Evolutionary conservation across 2,329 filamentous ascomycete genomes (phyloP).

Genomic region (Dactylellina drechsleri): DNA sequence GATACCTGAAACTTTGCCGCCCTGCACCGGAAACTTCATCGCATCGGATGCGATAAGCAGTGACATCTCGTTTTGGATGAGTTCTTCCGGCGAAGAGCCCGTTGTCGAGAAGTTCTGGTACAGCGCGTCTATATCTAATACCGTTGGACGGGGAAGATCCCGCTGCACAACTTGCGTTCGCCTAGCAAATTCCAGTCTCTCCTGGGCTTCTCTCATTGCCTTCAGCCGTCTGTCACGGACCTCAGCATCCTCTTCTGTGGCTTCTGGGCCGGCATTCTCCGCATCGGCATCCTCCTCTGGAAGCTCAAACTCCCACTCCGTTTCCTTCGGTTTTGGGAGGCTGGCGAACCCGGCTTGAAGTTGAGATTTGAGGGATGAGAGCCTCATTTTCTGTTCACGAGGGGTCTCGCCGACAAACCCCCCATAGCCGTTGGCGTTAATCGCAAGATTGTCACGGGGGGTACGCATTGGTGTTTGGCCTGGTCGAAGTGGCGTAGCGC

Average conservation of each 20-base stretch:
- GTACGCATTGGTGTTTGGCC: constrained; percentile 88
- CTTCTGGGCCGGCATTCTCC: constrained; percentile 40
- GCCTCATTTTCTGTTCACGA: constrained; percentile 76
- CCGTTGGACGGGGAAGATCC: constrained; percentile 78
- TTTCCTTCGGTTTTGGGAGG: constrained; percentile 90
- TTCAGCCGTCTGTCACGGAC: constrained; percentile 78
- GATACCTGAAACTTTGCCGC: constrained; percentile 72
- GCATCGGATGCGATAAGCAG: constrained; percentile 85
- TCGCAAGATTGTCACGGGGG: constrained; percentile 83
- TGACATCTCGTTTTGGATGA: constrained; percentile 81
- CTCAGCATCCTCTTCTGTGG: constrained; percentile 70
- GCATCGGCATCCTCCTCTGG: constrained; percentile 64
- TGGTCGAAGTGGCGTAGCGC: constrained; percentile 67
- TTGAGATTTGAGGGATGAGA: constrained; percentile 74
- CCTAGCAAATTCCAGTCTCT: constrained; percentile 77
- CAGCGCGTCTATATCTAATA: constrained; percentile 76
- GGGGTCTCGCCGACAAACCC: constrained; percentile 78
- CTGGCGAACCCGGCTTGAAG: constrained; percentile 79
- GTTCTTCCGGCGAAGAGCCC: constrained; percentile 63
- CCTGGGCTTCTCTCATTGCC: constrained; percentile 72
- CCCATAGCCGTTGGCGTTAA: constrained; percentile 78
- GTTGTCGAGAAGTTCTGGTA: constrained; percentile 72
- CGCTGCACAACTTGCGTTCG: constrained; percentile 92
- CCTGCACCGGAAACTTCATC: constrained; percentile 75
- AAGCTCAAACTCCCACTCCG: constrained; percentile 84